Percentiles rank a stretch among this genome's conserved stretches.
These are phyloP conservation scores for Coprinellus micaceus DNA, from an alignment of 768 basidiomycete genomes.

Conservation along the genomic window DNA sequence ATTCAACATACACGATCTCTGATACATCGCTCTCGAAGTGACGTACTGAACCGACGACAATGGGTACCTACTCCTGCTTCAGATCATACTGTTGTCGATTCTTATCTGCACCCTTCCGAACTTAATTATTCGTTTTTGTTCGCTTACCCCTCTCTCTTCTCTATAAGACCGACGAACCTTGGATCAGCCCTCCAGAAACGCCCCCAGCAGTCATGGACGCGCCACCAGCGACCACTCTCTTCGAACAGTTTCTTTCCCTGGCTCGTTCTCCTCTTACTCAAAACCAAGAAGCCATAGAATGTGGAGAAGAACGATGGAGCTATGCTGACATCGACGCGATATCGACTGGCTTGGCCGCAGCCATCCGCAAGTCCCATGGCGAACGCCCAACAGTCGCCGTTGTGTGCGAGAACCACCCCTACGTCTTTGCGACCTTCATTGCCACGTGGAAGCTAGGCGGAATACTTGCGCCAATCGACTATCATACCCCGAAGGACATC, in stretches of 20 bases:
- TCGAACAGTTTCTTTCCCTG: constrained; percentile 18
- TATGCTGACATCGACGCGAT: constrained; percentile 31
- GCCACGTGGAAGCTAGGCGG: constrained; percentile 35
- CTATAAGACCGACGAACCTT: background rate
- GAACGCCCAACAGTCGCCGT: constrained; percentile 28
- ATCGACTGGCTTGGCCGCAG: constrained; percentile 28
- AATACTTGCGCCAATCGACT: constrained; percentile 29
- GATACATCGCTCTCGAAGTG: background rate
- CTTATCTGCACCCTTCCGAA: background rate
- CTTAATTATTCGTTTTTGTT: background rate
- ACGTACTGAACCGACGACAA: background rate
- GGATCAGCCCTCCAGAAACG: background rate
- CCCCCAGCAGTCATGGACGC: constrained; percentile 13
- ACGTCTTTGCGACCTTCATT: constrained; percentile 25
- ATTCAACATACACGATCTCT: constrained; percentile 2
- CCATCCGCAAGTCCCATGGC: constrained; percentile 22
- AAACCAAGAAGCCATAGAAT: constrained; percentile 25
- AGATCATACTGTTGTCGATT: background rate
- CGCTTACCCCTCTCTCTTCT: background rate
- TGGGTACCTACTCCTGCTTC: background rate
- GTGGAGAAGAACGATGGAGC: constrained; percentile 28
- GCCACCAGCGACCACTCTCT: constrained; percentile 17
- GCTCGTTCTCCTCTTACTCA: constrained; percentile 17
- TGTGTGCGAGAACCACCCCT: constrained; percentile 33
- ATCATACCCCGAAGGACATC: constrained; percentile 28